Base-by-base conservation (phyloP, 345 rosid species). In the Murraya koenigii region DNA sequence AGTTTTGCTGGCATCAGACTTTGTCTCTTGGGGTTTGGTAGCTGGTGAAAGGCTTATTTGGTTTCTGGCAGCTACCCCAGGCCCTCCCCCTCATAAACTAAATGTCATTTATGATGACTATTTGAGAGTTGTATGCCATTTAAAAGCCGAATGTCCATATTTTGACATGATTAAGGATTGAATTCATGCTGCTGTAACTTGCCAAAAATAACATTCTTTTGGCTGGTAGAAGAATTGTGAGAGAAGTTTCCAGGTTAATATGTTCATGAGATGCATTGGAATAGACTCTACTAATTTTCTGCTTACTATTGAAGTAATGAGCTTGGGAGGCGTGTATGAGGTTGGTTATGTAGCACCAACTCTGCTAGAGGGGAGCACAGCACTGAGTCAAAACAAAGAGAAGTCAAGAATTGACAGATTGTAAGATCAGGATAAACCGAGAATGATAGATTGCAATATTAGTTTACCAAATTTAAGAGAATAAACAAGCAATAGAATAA, bases 321-420 rank as follows among this genome's bases (percentile, higher is more conserved):
- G 1, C 39, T 49, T 28, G 19, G 38, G 30, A 30, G 33, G 71
- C 55, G 13, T n/a, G 32, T 17, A 52, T 25, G 14, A 70, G 38
- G 17, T 69, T 23, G 47, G 55, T 49, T 70, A 32, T 69, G 23
- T 70, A 19, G 60, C 14, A 30, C 38, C 38, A 54, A 8, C 44
- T 52, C 52, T 28, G 10, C 54, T 70, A 17, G 38, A 32, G 39
- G 59, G 20, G 56, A 20, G 60, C 56, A 28, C 35, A 38, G 41
- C 41, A 19, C 61, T 28, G 9, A 49, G 9, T 52, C 54, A 20
- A 39, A 70, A 70, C 28, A 52, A 54, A 54, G 39, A 69, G 56
- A 30, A 17, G 7, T 71, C 28, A 70, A 70, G 66, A 28, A 33
- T 70, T 52, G 61, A 71, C 62, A 71, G 74, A 54, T 54, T 71